Base-by-base conservation (phyloP, 768 basidiomycete species). In the Termitomyces eurrhizus region DNA sequence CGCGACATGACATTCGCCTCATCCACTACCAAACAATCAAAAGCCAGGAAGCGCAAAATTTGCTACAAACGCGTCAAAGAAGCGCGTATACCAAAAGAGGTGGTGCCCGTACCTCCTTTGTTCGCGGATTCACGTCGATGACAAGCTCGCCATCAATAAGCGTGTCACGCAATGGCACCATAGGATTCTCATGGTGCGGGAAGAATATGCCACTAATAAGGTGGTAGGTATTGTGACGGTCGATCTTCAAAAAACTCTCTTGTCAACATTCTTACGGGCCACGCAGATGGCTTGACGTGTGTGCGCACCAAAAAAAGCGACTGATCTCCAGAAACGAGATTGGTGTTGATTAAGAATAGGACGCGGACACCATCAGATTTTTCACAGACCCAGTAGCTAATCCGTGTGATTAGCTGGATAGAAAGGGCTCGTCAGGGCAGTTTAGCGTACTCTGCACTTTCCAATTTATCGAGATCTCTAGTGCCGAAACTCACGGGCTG, bases 331-430 rank as follows among this genome's bases (percentile, higher is more conserved):
- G 80, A 66, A 37, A 73, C 65, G 52, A 74, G 67, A 77, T 89
- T 79, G 54, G 88, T 82, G 71, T 82, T 77, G 53, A 98, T 82
- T 60, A 96, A 76, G 55, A 98, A 83, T 33, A 99, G 78, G 44
- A 98, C 92, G 39, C 97, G 86, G 55, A 99, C 72, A 13, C 97
- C 97, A 70, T 98, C 97, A 13, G 93, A 96, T 78, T 98, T 98
- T 78, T 99, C 97, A 76, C 94, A 97, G 46, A 99, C 97, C 96
- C 96, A 99, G 74, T 91, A 99, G 70, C 95, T 98, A 70, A 41
- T 51, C 32, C 36, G 51, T 29, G n/a, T 52, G 13, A 52, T 57
- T 62, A 57, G 33, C 44, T 55, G 59, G 18, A 49, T 16, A 49
- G 29, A n/a, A n/a, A 44, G 53, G 12, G 16, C n/a, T 35, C 53